Evolutionary conservation across 139 green algal species (phyloP).

Genomic region (Asterochloris erici): DNA sequence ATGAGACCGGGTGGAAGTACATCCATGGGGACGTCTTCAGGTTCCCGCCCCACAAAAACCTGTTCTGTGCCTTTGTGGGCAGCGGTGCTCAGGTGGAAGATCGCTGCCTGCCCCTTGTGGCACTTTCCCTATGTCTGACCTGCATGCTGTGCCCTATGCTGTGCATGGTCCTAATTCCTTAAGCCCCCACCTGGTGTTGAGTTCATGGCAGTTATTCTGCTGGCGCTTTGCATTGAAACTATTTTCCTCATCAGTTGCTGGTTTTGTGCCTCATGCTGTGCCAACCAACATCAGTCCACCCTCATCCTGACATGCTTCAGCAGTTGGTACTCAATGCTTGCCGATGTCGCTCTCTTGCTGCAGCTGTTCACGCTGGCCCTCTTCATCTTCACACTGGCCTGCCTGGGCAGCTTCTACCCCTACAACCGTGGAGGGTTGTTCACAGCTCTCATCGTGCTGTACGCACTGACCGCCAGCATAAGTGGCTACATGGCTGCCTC

Average conservation of each 20-base stretch:
- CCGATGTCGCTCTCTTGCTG: neutral
- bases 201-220: no score
- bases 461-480: conserved; percentile 79
- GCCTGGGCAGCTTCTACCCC: conserved; percentile 91
- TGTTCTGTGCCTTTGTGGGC: conserved; percentile 86
- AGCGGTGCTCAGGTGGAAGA: conserved; percentile 50
- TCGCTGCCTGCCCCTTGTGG: no score
- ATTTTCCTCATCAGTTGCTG: no score
- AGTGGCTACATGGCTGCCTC: conserved; percentile 82
- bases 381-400: conserved; percentile 77
- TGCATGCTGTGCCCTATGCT: no score
- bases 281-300: no score
- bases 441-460: conserved; percentile 80
- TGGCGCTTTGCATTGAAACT: no score
- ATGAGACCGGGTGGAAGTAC: conserved; percentile 88
- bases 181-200: no score
- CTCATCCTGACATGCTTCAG: no score
- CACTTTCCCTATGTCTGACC: no score
- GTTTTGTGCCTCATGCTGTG: no score
- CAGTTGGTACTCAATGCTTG: no score
- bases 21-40: conserved; percentile 95
- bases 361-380: conserved; percentile 75
- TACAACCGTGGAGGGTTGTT: conserved; percentile 91
- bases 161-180: no score
- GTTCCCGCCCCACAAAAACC: conserved; percentile 69